phyloP scores from a whole-genome alignment of 2,329 filamentous ascomycete genomes.

The Penicillium sp. region DNA sequence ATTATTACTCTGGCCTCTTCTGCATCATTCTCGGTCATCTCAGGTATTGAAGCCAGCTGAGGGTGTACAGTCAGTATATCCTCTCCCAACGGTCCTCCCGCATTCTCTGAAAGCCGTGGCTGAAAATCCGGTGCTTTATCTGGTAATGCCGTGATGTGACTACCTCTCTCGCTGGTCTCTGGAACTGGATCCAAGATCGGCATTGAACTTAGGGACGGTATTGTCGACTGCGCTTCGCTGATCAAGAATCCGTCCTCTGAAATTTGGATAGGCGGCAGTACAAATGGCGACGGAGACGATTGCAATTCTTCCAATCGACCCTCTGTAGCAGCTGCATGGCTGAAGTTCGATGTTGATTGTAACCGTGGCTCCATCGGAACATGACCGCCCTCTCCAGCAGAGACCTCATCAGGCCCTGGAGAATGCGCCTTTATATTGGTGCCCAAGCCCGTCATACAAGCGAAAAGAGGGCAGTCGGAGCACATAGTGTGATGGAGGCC shows the following conservation, averaged over 20 bases:
- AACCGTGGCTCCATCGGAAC: background rate
- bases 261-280: background rate
- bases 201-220: background rate
- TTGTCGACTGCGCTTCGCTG: background rate
- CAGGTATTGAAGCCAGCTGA: slow-evolving; percentile 6
- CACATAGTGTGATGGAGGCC: slow-evolving; percentile 1
- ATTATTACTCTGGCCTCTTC: background rate
- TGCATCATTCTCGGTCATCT: background rate
- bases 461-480: background rate
- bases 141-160: background rate
- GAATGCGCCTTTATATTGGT: slow-evolving; percentile 1
- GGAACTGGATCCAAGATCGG: background rate
- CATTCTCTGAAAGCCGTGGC: background rate
- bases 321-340: background rate
- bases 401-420: background rate
- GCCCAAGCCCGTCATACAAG: background rate
- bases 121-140: background rate
- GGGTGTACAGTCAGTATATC: background rate
- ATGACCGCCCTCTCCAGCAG: background rate
- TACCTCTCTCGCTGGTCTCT: background rate
- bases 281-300: slow-evolving; percentile 9
- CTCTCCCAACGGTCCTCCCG: background rate
- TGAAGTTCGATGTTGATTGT: background rate
- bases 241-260: background rate
- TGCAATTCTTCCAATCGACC: background rate